Evolutionary conservation across 2,329 filamentous ascomycete species (phyloP).

Genomic region (Thermothelomyces thermophilus): DNA sequence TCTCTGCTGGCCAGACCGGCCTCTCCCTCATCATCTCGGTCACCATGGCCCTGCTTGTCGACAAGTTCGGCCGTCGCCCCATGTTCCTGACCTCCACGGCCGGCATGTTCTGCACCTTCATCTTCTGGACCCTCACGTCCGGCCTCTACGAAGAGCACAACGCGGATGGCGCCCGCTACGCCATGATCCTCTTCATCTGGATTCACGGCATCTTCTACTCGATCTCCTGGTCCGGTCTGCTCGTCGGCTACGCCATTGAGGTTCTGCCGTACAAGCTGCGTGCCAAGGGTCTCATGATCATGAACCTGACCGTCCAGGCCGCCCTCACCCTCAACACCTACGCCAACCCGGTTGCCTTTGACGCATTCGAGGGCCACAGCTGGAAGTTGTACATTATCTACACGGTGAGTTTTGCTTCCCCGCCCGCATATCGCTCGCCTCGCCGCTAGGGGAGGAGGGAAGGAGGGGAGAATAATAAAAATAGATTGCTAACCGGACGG

Average conservation of each 20-base stretch:
- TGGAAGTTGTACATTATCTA: conserved; percentile 55
- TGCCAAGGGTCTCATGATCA: conserved; percentile 49
- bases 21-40: conserved; percentile 48
- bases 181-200: conserved; percentile 40
- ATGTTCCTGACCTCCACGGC: conserved; percentile 44
- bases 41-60: conserved; percentile 46
- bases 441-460: not conserved
- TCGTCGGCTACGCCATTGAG: conserved; percentile 48
- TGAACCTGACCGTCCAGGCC: conserved; percentile 50
- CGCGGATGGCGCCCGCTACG: conserved; percentile 32
- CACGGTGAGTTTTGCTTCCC: conserved; percentile 36
- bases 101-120: conserved; percentile 43
- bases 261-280: conserved; percentile 45
- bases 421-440: too few species aligned
- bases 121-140: conserved; percentile 43
- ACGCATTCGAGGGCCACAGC: conserved; percentile 37
- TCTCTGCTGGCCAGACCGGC: conserved; percentile 44
- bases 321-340: conserved; percentile 48
- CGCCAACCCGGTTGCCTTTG: conserved; percentile 49
- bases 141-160: conserved; percentile 39
- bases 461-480: not conserved
- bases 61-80: conserved; percentile 49
- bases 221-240: conserved; percentile 51
- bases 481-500: conserved; percentile 1
- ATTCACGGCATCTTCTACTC: conserved; percentile 42